Evolutionary conservation across 495 filamentous ascomycete genomes (phyloP).

Genomic region (Lasiosphaeria miniovina): DNA sequence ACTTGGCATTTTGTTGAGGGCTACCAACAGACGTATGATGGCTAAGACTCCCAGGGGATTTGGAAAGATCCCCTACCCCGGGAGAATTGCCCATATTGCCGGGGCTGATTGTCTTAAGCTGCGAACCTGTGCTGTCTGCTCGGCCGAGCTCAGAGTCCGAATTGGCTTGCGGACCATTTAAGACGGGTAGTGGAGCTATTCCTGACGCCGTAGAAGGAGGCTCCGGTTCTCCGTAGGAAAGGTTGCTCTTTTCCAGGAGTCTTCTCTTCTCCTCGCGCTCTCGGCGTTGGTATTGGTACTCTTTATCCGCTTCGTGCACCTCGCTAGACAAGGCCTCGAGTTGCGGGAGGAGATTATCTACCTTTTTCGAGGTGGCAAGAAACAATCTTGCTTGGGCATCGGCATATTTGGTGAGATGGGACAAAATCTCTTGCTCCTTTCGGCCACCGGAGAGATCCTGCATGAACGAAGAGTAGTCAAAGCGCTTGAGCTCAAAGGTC

Average conservation of each 20-base stretch:
- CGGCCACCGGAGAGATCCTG: constrained; percentile 95
- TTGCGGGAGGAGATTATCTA: constrained; percentile 84
- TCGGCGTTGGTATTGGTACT: constrained; percentile 88
- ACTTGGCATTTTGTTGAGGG: constrained; percentile 61
- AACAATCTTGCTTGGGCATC: constrained; percentile 85
- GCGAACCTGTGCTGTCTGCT: constrained; percentile 69
- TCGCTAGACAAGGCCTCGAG: constrained; percentile 88
- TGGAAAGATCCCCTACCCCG: constrained; percentile 35
- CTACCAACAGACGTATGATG: constrained; percentile 39
- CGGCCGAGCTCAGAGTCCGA: constrained; percentile 66
- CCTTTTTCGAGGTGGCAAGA: constrained; percentile 75
- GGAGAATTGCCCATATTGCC: constrained; percentile 24
- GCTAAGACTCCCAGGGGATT: constrained; percentile 43
- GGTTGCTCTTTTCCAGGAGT: constrained; percentile 82
- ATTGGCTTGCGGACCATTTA: constrained; percentile 42
- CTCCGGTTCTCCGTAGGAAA: constrained; percentile 74
- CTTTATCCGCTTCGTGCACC: constrained; percentile 88
- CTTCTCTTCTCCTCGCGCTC: constrained; percentile 92
- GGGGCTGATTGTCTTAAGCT: constrained; percentile 48
- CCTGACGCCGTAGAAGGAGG: constrained; percentile 31
- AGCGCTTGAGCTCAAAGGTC: constrained; percentile 93
- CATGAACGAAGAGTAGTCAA: constrained; percentile 99
- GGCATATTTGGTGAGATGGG: constrained; percentile 91
- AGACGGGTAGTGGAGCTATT: constrained; percentile 19
- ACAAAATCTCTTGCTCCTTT: constrained; percentile 96